These are phyloP conservation scores for Euryodendron excelsum DNA, from an alignment of 148 eudicot species.

Conservation along the genomic window DNA sequence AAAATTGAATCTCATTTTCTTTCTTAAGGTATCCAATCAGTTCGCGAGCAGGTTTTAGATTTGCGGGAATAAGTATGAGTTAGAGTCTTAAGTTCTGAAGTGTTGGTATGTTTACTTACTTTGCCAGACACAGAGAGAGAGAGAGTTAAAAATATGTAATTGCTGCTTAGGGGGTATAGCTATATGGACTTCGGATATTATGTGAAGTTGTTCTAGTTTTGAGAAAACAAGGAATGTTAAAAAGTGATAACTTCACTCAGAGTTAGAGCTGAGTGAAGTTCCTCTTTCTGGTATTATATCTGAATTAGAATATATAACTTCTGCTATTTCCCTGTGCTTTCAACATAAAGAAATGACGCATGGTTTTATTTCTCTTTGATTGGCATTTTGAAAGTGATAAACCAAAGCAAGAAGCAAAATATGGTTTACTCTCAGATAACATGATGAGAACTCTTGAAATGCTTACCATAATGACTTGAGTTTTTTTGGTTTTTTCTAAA, in stretches of 20 bases:
- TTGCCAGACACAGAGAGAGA: background rate
- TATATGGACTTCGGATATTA: background rate
- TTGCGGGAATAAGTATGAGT: background rate
- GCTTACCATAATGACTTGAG: background rate
- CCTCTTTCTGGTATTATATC: background rate
- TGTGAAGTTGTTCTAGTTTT: background rate
- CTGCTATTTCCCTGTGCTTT: background rate
- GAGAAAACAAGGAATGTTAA: too few species aligned
- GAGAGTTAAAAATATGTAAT: background rate
- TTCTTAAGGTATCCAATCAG: too few species aligned
- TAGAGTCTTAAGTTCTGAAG: background rate
- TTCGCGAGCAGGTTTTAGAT: background rate
- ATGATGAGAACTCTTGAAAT: background rate
- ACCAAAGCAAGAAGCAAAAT: background rate
- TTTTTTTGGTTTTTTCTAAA: background rate
- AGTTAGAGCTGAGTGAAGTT: background rate
- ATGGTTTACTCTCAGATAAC: background rate
- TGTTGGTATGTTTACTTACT: background rate
- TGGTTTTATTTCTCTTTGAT: background rate
- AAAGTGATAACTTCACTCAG: background rate
- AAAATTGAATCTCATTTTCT: too few species aligned
- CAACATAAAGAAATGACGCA: background rate
- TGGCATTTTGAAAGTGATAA: background rate
- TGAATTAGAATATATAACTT: background rate
- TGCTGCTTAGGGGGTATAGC: background rate